A percentile compares a stretch with the other conserved stretches of the same genome.
phyloP scores from a whole-genome alignment of 345 rosid species.

The Eucalyptus grandis region DNA sequence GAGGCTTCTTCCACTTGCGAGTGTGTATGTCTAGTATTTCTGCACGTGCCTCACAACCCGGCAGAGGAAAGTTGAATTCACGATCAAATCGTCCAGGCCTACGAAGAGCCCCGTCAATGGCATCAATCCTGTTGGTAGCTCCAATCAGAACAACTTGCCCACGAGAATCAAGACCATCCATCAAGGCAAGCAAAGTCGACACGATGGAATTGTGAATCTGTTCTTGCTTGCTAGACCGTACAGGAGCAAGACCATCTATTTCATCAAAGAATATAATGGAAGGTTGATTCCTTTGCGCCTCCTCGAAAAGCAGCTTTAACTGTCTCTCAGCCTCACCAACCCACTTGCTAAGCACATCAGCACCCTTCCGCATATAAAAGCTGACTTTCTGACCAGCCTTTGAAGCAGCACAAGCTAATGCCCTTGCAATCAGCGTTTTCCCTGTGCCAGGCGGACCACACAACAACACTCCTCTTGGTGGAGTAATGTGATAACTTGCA shows the following conservation, averaged over 20 bases:
- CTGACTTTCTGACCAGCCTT: slow-evolving; percentile 99
- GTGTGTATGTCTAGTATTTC: slow-evolving; percentile 96
- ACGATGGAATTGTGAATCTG: slow-evolving; percentile 99
- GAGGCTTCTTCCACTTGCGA: slow-evolving; percentile 97
- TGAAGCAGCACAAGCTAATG: slow-evolving; percentile 99
- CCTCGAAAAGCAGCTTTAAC: slow-evolving; percentile 92
- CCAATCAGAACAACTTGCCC: slow-evolving; percentile 99
- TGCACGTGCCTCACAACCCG: slow-evolving; percentile 96
- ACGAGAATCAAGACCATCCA: slow-evolving; percentile 99
- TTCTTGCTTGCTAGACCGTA: slow-evolving; percentile 99
- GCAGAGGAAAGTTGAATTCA: slow-evolving; percentile 95
- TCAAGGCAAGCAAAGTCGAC: slow-evolving; percentile 95
- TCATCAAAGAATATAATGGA: slow-evolving; percentile 98
- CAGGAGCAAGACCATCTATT: slow-evolving; percentile 99
- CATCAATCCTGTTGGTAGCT: slow-evolving; percentile 99
- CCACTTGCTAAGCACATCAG: slow-evolving; percentile 99
- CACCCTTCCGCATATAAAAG: slow-evolving; percentile 99
- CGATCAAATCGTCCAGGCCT: slow-evolving; percentile 99
- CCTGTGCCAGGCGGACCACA: slow-evolving; percentile 99
- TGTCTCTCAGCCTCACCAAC: slow-evolving; percentile 99
- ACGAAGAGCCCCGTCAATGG: slow-evolving; percentile 98
- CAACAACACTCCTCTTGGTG: slow-evolving; percentile 95
- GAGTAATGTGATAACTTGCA: slow-evolving; percentile 89
- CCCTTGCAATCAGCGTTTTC: slow-evolving; percentile 97
- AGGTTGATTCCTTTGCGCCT: slow-evolving; percentile 98